These are phyloP conservation scores for Paramecium tetraurelia DNA, from an alignment of 73 alveolate species.

Conservation along the genomic window DNA sequence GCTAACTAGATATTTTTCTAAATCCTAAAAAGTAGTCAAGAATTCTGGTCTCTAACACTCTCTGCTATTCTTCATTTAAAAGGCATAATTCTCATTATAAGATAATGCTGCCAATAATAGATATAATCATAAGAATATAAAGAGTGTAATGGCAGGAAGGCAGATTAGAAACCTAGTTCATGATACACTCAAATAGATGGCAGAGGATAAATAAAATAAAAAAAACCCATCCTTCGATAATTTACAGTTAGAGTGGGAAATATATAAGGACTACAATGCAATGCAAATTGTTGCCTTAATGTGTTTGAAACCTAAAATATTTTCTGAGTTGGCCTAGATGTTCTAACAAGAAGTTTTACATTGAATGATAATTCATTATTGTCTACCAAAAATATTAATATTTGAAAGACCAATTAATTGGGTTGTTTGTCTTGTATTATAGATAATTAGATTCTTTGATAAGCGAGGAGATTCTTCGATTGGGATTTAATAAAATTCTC, in stretches of 20 bases:
- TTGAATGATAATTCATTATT: not conserved
- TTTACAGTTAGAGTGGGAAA: conserved; percentile 15
- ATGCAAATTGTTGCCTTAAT: not conserved
- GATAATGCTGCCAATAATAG: not conserved
- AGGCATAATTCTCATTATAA: not conserved
- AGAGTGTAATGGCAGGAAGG: not conserved
- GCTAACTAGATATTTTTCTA: not conserved
- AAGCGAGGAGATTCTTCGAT: not conserved
- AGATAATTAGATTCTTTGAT: no score
- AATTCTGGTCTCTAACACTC: conserved; percentile 31
- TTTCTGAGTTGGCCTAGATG: not conserved
- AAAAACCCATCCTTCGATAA: not conserved
- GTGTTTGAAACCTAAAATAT: conserved; percentile 15
- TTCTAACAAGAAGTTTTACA: not conserved
- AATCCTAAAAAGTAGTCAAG: conserved; percentile 19
- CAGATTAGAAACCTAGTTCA: not conserved
- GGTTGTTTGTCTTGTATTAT: no score
- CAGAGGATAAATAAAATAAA: not conserved
- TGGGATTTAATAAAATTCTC: not conserved
- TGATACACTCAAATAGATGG: conserved; percentile 37
- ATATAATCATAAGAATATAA: not conserved
- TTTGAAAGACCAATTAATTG: no score
- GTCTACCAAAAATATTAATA: not conserved
- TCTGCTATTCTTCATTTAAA: not conserved
- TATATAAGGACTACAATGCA: not conserved